These are phyloP conservation scores for Globisporangium nodosum DNA, from an alignment of 352 stramenopile species.

Conservation along the genomic window DNA sequence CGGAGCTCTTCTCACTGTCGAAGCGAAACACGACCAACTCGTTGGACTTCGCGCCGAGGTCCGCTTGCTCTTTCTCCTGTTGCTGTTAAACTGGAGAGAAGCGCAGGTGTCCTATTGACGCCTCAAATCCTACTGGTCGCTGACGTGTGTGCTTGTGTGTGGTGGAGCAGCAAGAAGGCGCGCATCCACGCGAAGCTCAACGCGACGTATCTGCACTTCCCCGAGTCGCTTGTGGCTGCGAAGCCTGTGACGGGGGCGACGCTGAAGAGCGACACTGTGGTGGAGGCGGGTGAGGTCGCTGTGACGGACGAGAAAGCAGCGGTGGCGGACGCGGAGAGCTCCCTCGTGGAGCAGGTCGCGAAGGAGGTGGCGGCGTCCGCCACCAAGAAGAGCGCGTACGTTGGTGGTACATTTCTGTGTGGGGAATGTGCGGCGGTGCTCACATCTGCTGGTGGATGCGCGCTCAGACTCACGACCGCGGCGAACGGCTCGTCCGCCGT, in stretches of 20 bases:
- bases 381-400: constrained; percentile 47
- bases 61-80: neutral
- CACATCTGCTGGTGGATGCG: neutral
- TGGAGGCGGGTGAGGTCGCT: neutral
- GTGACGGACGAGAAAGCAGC: constrained; percentile 1
- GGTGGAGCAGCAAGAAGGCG: constrained; percentile 59
- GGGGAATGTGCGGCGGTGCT: neutral
- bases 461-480: neutral
- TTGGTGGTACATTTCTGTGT: neutral
- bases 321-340: constrained; percentile 6
- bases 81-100: neutral
- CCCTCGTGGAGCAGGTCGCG: constrained; percentile 51
- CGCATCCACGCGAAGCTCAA: constrained; percentile 63
- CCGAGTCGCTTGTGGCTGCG: constrained; percentile 42
- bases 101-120: too few relatives aligned
- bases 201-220: constrained; percentile 48
- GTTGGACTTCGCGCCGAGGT: constrained; percentile 65
- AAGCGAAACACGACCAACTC: constrained; percentile 39
- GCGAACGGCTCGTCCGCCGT: constrained; percentile 29
- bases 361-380: constrained; percentile 40
- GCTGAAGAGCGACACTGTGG: constrained; percentile 5
- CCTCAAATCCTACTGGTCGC: neutral
- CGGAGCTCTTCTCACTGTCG: constrained; percentile 66
- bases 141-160: neutral
- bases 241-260: constrained; percentile 10